Base-by-base conservation (phyloP, 2,329 filamentous ascomycete genomes). In the Fusarium domesticum region DNA sequence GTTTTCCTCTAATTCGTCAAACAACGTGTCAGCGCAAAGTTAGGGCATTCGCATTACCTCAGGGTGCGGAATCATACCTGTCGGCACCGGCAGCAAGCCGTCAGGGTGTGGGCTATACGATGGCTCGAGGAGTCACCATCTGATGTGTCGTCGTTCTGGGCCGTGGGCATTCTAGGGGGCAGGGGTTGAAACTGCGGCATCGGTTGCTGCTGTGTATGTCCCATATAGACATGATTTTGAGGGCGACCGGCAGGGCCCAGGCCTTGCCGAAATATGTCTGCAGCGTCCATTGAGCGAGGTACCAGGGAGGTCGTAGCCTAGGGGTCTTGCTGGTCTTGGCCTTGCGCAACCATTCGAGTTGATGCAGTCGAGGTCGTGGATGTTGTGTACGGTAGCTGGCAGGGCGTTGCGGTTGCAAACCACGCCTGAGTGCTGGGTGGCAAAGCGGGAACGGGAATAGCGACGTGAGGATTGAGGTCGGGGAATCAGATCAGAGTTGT, bases 51-150 rank as follows among this genome's bases (percentile, higher is more conserved):
- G 37, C 41, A 18, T 50, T 40, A 31, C 36, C 43, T 37, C 41
- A 35, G 18, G 15, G 25, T 16, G 42, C 17, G 38, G 48, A 19
- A 33, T 67, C 75, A 64, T 71, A 89, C 87, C 75, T 87, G 84
- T 64, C 87, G 80, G 68, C 87, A 92, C 50, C 87, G 81, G 62
- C 84, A 89, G 62, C 87, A 91, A 17, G 87, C 87, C 38, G 87
- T 89, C 59, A 92, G 68, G 6, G 87, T 91, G 63, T 91, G 86
- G 20, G 86, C 86, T 54, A 90, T 84, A 54, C 85, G 76, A 61
- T 79, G 73, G 45, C 77, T 68, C 57, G 73, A 67, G 58, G 73
- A 69, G 47, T 80, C 78, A 42, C 57, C 64, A 61, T 80, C 77
- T 35, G 65, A 70, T 23, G 69, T 65, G 32, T 74, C 72, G 37